phyloP scores from a whole-genome alignment of 2,329 filamentous ascomycete species.

The Sphaceloma murrayae region DNA sequence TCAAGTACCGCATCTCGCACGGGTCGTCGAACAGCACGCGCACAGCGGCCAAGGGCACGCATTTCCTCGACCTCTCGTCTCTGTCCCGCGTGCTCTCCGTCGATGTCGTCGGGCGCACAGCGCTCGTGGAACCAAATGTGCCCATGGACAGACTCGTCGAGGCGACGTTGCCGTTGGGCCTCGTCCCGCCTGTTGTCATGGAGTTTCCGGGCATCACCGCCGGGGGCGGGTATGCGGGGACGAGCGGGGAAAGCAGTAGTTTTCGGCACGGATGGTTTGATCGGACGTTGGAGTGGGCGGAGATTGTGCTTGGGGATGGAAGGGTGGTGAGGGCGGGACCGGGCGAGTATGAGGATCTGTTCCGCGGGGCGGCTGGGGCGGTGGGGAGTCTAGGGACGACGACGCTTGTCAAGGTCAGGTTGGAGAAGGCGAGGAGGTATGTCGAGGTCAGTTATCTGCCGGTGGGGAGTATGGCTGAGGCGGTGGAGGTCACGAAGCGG shows the following conservation, averaged over 20 bases:
- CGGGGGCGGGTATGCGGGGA: slow-evolving; percentile 58
- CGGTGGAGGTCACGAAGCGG: slow-evolving; percentile 19
- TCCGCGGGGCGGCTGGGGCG: slow-evolving; percentile 54
- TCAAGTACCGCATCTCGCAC: slow-evolving; percentile 66
- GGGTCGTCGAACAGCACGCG: slow-evolving; percentile 70
- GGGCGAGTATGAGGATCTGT: slow-evolving; percentile 48
- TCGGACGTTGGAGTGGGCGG: slow-evolving; percentile 50
- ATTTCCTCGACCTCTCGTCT: slow-evolving; percentile 54
- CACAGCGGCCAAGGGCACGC: slow-evolving; percentile 28
- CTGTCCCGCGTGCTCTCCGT: slow-evolving; percentile 55
- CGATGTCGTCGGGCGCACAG: slow-evolving; percentile 45
- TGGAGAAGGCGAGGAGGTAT: slow-evolving; percentile 38
- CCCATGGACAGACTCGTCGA: slow-evolving; percentile 56
- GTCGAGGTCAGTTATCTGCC: slow-evolving; percentile 43
- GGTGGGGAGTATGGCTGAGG: slow-evolving; percentile 34
- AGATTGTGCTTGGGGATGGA: slow-evolving; percentile 56
- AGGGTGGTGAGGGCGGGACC: slow-evolving; percentile 43
- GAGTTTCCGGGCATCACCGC: slow-evolving; percentile 65
- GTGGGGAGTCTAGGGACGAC: slow-evolving; percentile 59
- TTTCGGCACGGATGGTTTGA: slow-evolving; percentile 62
- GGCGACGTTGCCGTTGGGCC: slow-evolving; percentile 45
- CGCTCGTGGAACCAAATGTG: slow-evolving; percentile 61
- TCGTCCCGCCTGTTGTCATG: slow-evolving; percentile 59
- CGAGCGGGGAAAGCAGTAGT: slow-evolving; percentile 57
- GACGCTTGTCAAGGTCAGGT: slow-evolving; percentile 45